Percentiles rank a stretch among this genome's conserved stretches.
These are phyloP conservation scores for Acanthamoeba lenticulata DNA, from an alignment of 208 protist genomes.

Conservation along the genomic window DNA sequence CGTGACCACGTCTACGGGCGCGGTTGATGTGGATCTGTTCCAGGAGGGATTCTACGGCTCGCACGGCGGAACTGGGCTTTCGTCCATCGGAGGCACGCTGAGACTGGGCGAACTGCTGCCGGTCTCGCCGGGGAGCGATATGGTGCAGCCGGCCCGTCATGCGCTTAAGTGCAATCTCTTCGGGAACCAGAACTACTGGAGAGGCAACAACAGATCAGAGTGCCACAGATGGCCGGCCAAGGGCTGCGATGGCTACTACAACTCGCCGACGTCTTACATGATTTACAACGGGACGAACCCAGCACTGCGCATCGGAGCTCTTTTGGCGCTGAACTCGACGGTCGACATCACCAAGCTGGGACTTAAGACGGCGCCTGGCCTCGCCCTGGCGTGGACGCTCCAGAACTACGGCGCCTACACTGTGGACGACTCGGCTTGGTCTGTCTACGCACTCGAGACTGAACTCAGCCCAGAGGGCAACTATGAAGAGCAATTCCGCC, in stretches of 20 bases:
- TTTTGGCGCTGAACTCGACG: background rate
- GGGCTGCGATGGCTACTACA: conserved; percentile 49
- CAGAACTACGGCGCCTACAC: conserved; percentile 61
- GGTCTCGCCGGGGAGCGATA: background rate
- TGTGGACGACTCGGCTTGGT: conserved; percentile 57
- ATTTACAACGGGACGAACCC: background rate
- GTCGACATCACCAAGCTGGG: conserved; percentile 39
- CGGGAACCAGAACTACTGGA: conserved; percentile 34
- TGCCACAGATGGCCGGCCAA: conserved; percentile 35
- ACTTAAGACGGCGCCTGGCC: background rate
- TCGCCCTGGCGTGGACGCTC: conserved; percentile 33
- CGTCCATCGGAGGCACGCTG: conserved; percentile 51
- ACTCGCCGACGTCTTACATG: background rate
- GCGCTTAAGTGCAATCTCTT: conserved; percentile 64
- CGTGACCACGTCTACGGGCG: background rate
- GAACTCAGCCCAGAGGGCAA: conserved; percentile 1
- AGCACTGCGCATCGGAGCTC: background rate
- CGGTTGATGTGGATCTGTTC: background rate
- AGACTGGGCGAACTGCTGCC: background rate
- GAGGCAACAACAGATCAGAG: conserved; percentile 18
- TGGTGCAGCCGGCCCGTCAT: background rate
- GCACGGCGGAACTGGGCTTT: conserved; percentile 37
- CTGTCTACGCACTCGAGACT: conserved; percentile 8
- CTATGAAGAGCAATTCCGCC: conserved; percentile 33
- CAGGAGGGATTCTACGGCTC: conserved; percentile 17